Conservation (phyloP, 169 alveolate genomes). For the Fabrea salina region DNA sequence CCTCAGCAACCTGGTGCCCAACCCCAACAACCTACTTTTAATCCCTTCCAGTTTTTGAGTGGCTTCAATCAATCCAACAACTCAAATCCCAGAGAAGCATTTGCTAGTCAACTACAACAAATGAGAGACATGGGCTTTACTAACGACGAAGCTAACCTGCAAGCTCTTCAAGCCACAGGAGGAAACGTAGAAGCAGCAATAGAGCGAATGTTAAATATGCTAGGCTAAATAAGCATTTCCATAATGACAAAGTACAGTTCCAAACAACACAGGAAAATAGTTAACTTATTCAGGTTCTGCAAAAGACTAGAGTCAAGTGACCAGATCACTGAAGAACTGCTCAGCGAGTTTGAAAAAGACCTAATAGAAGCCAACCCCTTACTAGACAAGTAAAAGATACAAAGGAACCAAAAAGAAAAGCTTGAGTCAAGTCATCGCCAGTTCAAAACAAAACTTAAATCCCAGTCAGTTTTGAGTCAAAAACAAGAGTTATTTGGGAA, state of each 20-base stretch:
- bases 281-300: not conserved
- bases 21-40: not conserved
- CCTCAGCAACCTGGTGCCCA: not conserved
- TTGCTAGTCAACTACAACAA: conserved; percentile 83
- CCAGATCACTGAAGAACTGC: not conserved
- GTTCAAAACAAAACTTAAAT: no score
- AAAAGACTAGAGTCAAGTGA: not conserved
- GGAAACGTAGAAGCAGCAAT: conserved; percentile 95
- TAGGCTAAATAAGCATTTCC: not conserved
- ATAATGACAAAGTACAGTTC: not conserved
- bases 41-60: not conserved
- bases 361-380: not conserved
- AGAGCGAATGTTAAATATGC: conserved; percentile 77
- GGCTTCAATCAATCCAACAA: not conserved
- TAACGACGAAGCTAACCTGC: conserved; percentile 88
- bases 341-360: not conserved
- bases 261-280: not conserved
- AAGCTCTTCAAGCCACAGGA: conserved; percentile 89
- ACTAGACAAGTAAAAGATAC: not conserved
- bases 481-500: not conserved
- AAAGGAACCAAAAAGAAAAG: no score
- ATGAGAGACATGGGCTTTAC: conserved; percentile 95
- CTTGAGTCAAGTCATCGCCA: not conserved
- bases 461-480: no score
- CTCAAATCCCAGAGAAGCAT: conserved; percentile 47